A percentile compares a stretch with the other conserved stretches of the same genome.
Conservation (phyloP, 441 rosid genomes). For the Populus trichocarpa region DNA sequence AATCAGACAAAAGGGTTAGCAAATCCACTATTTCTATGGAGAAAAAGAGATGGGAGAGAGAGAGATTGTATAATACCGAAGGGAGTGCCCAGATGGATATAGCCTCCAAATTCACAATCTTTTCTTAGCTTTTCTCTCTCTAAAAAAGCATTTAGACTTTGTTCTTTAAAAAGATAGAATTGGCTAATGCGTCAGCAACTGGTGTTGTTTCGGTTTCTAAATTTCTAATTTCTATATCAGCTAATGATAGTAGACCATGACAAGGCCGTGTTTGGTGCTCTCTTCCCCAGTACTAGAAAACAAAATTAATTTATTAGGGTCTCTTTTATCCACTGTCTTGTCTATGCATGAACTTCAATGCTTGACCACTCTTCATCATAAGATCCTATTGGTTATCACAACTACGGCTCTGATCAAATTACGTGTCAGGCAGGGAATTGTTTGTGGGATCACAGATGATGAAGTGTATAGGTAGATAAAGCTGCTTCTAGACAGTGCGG, state of each 20-base stretch:
- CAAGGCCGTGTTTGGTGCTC: slow-evolving; percentile 64
- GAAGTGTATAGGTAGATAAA: background rate
- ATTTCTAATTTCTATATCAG: background rate
- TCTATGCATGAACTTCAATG: background rate
- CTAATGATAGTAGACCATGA: slow-evolving; percentile 37
- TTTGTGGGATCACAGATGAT: background rate
- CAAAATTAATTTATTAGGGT: slow-evolving; percentile 14
- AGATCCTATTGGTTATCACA: background rate
- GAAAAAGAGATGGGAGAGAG: background rate
- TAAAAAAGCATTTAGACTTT: background rate
- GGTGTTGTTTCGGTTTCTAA: background rate
- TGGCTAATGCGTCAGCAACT: slow-evolving; percentile 26
- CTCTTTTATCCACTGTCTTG: background rate
- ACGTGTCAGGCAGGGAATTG: background rate
- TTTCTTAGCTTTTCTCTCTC: background rate
- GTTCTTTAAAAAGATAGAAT: background rate
- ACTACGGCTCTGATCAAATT: background rate
- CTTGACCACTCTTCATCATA: background rate
- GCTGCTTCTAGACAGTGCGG: background rate
- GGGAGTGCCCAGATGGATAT: slow-evolving; percentile 32
- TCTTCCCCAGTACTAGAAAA: slow-evolving; percentile 24
- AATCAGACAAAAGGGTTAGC: background rate
- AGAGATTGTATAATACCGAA: slow-evolving; percentile 29
- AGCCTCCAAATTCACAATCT: slow-evolving; percentile 42
- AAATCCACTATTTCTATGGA: background rate